Evolutionary conservation across 2,329 filamentous ascomycete genomes (phyloP).

Genomic region (Apiospora kogelbergensis): DNA sequence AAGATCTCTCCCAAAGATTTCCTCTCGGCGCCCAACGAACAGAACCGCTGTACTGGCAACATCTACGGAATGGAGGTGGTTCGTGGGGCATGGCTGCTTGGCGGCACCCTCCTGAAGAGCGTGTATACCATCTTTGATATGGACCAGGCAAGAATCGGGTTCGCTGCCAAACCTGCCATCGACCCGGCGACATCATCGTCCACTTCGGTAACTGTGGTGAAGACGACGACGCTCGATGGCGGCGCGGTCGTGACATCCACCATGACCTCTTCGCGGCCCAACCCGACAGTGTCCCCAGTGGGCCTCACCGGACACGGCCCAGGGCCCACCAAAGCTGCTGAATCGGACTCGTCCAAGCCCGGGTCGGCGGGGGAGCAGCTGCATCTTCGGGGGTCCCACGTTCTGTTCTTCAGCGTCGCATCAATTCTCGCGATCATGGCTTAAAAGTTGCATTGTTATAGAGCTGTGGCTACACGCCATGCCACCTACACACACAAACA

Average conservation of each 20-base stretch:
- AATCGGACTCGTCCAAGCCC: neutral
- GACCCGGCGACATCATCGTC: neutral
- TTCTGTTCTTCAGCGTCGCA: neutral
- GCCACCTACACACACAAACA: neutral
- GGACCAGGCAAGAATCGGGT: constrained; percentile 64
- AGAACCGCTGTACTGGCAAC: constrained; percentile 65
- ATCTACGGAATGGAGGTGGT: constrained; percentile 73
- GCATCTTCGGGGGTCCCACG: neutral
- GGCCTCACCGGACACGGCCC: neutral
- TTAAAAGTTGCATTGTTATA: neutral
- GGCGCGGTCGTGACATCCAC: constrained; percentile 2
- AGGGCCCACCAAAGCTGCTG: neutral
- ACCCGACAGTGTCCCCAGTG: neutral
- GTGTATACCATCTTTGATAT: constrained; percentile 85
- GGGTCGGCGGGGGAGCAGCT: neutral
- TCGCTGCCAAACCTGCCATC: neutral
- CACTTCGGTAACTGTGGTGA: neutral
- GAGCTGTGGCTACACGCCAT: neutral
- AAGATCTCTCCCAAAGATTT: constrained; percentile 71
- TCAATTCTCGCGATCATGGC: neutral
- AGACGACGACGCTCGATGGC: neutral
- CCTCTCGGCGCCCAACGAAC: constrained; percentile 47
- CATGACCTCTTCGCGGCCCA: neutral
- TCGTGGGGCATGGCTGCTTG: constrained; percentile 71
- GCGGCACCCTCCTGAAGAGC: constrained; percentile 85